A percentile compares a stretch with the other conserved stretches of the same genome.
Conservation (phyloP, 495 filamentous ascomycete species). For the Cercophora scortea region DNA sequence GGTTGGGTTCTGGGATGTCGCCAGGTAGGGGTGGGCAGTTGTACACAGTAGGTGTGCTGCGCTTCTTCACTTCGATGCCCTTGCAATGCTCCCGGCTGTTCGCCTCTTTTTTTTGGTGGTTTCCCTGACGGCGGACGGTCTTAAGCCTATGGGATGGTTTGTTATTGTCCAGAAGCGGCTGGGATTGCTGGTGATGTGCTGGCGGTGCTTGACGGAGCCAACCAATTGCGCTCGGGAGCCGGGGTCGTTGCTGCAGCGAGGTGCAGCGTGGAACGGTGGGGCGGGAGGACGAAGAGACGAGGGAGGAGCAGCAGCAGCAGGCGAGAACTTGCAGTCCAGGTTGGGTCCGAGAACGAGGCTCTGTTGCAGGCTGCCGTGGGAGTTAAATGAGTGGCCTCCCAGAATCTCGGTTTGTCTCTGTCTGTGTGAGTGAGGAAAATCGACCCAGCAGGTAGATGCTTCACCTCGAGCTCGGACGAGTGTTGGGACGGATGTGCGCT, state of each 20-base stretch:
- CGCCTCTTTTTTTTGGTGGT: constrained; percentile 7
- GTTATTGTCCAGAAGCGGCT: constrained; percentile 31
- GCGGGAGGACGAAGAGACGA: neutral
- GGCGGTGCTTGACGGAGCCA: constrained; percentile 24
- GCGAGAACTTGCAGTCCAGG: neutral
- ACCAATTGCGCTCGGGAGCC: constrained; percentile 26
- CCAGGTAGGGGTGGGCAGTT: too few species aligned
- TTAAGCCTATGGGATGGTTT: constrained; percentile 30
- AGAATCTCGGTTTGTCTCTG: too few species aligned
- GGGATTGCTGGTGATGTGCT: constrained; percentile 29
- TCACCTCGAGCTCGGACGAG: too few species aligned
- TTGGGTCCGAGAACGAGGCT: too few species aligned
- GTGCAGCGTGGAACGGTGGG: constrained; percentile 21
- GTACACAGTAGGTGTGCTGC: neutral
- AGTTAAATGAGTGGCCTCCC: too few species aligned
- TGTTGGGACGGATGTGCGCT: too few species aligned
- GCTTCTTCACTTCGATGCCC: neutral
- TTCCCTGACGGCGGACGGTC: constrained; percentile 7
- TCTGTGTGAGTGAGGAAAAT: too few species aligned
- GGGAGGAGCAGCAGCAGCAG: neutral
- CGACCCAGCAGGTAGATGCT: too few species aligned
- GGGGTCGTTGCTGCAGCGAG: constrained; percentile 26
- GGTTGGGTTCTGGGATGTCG: too few species aligned
- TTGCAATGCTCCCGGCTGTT: neutral
- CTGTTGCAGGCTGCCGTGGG: too few species aligned